Percentiles rank a stretch among this genome's conserved stretches.
phyloP scores from a whole-genome alignment of 441 rosid genomes.

The Isatis lusitanica region DNA sequence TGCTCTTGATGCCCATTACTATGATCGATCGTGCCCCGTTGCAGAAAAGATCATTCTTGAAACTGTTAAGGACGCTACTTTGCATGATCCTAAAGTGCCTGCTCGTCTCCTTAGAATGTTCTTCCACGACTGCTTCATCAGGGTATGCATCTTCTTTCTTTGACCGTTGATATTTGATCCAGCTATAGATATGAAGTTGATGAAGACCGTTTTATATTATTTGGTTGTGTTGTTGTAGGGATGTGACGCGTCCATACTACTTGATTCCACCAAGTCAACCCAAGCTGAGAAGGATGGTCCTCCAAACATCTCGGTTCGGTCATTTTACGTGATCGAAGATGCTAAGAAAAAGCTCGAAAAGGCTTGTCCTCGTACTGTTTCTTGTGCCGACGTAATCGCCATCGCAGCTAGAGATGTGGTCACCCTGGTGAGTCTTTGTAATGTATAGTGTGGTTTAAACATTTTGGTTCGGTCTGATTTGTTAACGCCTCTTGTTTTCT shows the following conservation, averaged over 20 bases:
- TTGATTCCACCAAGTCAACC: slow-evolving; percentile 58
- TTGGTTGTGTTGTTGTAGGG: slow-evolving; percentile 44
- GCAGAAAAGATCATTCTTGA: slow-evolving; percentile 64
- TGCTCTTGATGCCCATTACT: slow-evolving; percentile 51
- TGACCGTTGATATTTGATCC: not conserved
- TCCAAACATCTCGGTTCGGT: slow-evolving; percentile 65
- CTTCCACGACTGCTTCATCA: slow-evolving; percentile 87
- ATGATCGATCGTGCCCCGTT: slow-evolving; percentile 64
- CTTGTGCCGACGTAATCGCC: slow-evolving; percentile 65
- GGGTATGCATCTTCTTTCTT: slow-evolving; percentile 42
- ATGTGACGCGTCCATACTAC: slow-evolving; percentile 74
- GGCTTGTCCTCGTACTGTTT: slow-evolving; percentile 65
- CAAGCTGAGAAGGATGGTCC: slow-evolving; percentile 85
- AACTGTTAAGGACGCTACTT: slow-evolving; percentile 55
- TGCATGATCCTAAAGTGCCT: slow-evolving; percentile 70
- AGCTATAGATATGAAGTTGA: not conserved
- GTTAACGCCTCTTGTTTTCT: not conserved
- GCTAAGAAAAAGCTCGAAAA: slow-evolving; percentile 67
- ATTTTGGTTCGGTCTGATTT: not conserved
- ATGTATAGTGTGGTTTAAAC: not conserved
- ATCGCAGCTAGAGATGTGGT: slow-evolving; percentile 80
- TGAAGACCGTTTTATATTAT: not conserved
- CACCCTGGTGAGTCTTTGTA: slow-evolving; percentile 45
- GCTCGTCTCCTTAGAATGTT: slow-evolving; percentile 84
- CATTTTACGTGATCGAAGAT: slow-evolving; percentile 74